Evolutionary conservation across 1,139 yeast genomes (phyloP).

Genomic region (Zygosaccharomyces sapae): DNA sequence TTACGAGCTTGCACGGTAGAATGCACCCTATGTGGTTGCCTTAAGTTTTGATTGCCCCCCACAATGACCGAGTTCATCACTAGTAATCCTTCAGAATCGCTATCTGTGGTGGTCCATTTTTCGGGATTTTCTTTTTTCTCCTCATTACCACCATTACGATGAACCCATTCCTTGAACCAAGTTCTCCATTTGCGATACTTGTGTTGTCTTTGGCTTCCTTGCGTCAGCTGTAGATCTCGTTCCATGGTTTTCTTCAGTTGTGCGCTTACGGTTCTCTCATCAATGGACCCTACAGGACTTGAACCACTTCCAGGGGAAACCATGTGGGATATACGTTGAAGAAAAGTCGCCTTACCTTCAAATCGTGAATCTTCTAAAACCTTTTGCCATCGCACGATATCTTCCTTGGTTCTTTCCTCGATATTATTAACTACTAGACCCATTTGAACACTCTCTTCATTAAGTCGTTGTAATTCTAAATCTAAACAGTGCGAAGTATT

Average conservation of each 20-base stretch:
- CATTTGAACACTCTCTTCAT: constrained; percentile 3
- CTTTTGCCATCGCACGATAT: constrained; percentile 3
- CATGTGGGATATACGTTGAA: constrained; percentile 2
- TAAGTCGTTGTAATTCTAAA: neutral
- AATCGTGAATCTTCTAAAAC: neutral
- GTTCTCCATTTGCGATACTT: neutral
- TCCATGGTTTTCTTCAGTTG: constrained; percentile 2
- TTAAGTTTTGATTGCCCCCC: neutral
- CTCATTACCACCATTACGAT: neutral
- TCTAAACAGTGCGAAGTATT: constrained; percentile 1
- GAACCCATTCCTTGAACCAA: constrained; percentile 1
- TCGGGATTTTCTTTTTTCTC: neutral
- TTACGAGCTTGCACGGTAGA: constrained; percentile 3
- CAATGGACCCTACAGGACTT: constrained; percentile 1
- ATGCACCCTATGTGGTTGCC: constrained; percentile 1
- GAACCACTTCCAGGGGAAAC: constrained; percentile 3
- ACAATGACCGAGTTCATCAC: constrained; percentile 2
- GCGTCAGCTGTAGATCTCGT: neutral
- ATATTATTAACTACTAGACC: constrained; percentile 2
- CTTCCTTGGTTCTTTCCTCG: constrained; percentile 3
- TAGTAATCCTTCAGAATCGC: constrained; percentile 3
- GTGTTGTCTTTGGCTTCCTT: neutral
- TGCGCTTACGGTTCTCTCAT: neutral
- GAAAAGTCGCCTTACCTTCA: constrained; percentile 1
- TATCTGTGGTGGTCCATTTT: neutral